phyloP scores from a whole-genome alignment of 345 rosid species.

The Excoecaria agallocha region DNA sequence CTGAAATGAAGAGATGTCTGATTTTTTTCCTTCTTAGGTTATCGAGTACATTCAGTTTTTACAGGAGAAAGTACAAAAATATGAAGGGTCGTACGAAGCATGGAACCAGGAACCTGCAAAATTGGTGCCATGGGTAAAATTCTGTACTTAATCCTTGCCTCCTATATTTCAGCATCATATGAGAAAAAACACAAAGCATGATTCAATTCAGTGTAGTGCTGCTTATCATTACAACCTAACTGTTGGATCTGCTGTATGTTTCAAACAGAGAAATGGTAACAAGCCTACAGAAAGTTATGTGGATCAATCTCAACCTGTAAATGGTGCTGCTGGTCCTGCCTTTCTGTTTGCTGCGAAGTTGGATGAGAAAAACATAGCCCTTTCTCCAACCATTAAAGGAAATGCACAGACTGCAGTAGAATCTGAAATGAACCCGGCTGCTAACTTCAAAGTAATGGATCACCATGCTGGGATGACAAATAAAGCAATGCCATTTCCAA shows the following conservation, averaged over 20 bases:
- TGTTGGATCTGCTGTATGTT: slow-evolving; percentile 10
- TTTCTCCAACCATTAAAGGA: slow-evolving; percentile 41
- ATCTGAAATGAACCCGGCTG: slow-evolving; percentile 36
- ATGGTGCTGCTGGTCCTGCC: slow-evolving; percentile 36
- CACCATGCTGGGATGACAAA: slow-evolving; percentile 37
- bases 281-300: slow-evolving; percentile 45
- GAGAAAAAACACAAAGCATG: not conserved
- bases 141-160: slow-evolving; percentile 4
- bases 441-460: slow-evolving; percentile 40
- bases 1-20: slow-evolving; percentile 9
- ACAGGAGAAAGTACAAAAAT: slow-evolving; percentile 73
- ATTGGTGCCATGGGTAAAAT: slow-evolving; percentile 64
- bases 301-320: slow-evolving; percentile 38
- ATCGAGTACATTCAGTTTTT: slow-evolving; percentile 88
- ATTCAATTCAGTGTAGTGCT: not conserved
- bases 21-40: slow-evolving; percentile 47
- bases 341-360: slow-evolving; percentile 44
- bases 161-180: not conserved
- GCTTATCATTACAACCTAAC: not conserved
- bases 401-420: slow-evolving; percentile 38
- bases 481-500: slow-evolving; percentile 51
- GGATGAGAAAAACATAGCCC: slow-evolving; percentile 48
- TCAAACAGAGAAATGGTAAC: slow-evolving; percentile 52
- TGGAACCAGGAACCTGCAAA: slow-evolving; percentile 75
- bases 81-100: slow-evolving; percentile 64